Percentiles rank a stretch among this genome's conserved stretches.
Conservation (phyloP, 768 basidiomycete genomes). For the Mycena polygramma region DNA sequence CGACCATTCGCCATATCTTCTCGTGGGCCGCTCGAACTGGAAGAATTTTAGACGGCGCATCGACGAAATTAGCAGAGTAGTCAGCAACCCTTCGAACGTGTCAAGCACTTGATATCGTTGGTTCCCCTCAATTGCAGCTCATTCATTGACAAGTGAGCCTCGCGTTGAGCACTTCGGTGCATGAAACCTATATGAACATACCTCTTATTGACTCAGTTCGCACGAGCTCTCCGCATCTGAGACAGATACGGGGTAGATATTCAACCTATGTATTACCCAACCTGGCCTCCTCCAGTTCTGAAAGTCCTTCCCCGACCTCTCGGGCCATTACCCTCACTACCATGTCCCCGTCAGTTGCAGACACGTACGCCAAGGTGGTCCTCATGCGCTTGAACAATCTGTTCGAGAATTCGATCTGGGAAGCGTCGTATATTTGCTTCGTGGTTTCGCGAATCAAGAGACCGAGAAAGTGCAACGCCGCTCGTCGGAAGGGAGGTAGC, state of each 20-base stretch:
- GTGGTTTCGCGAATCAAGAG: constrained; percentile 74
- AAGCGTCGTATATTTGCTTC: constrained; percentile 61
- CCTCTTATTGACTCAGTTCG: constrained; percentile 89
- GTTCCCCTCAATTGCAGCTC: constrained; percentile 44
- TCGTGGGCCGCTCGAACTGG: constrained; percentile 76
- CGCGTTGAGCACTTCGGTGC: constrained; percentile 30
- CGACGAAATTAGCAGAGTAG: constrained; percentile 78
- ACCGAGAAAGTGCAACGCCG: constrained; percentile 87
- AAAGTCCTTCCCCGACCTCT: constrained; percentile 71
- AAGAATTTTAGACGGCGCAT: constrained; percentile 76
- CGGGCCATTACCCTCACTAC: constrained; percentile 82
- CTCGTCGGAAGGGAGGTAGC: constrained; percentile 85
- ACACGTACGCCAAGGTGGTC: constrained; percentile 77
- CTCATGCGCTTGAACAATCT: constrained; percentile 62
- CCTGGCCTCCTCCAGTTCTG: constrained; percentile 62
- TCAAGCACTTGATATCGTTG: constrained; percentile 40
- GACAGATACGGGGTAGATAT: constrained; percentile 95
- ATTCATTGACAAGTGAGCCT: constrained; percentile 24
- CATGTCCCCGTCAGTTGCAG: constrained; percentile 77
- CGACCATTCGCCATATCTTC: constrained; percentile 69
- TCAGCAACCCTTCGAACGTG: constrained; percentile 56
- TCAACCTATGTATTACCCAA: constrained; percentile 47
- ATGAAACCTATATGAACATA: constrained; percentile 66
- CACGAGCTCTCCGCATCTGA: constrained; percentile 72
- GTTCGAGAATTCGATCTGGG: constrained; percentile 48